These are phyloP conservation scores for Jacaranda mimosifolia DNA, from an alignment of 257 asterid genomes.

Conservation along the genomic window DNA sequence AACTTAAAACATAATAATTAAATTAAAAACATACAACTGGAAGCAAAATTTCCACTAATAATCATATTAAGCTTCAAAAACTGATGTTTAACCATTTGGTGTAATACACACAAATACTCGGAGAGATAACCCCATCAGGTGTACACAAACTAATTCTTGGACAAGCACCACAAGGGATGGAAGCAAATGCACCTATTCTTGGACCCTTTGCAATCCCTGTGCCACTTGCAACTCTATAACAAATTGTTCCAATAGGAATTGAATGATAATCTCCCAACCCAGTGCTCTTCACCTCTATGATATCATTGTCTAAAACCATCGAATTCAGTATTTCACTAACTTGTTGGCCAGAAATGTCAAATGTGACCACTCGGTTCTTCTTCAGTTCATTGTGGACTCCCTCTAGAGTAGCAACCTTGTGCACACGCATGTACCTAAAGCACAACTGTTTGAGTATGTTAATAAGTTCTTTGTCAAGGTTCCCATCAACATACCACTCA, in stretches of 20 bases:
- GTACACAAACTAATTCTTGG: constrained; percentile 62
- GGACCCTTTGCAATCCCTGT: constrained; percentile 39
- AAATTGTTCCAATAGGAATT: constrained; percentile 58
- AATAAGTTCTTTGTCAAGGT: constrained; percentile 55
- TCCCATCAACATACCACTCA: constrained; percentile 61
- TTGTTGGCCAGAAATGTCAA: constrained; percentile 48
- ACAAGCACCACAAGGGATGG: constrained; percentile 83
- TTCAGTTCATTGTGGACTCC: constrained; percentile 43
- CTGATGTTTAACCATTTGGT: constrained; percentile 64
- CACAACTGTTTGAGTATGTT: constrained; percentile 37
- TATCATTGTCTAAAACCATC: constrained; percentile 60
- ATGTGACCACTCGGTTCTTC: constrained; percentile 27
- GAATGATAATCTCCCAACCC: constrained; percentile 69
- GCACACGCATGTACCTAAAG: constrained; percentile 30
- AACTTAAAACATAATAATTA: not conserved
- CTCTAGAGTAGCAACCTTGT: constrained; percentile 58
- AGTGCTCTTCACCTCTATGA: constrained; percentile 80
- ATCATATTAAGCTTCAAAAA: constrained; percentile 40
- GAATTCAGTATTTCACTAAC: constrained; percentile 51
- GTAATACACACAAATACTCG: constrained; percentile 65
- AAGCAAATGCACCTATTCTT: constrained; percentile 59
- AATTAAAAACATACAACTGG: not conserved
- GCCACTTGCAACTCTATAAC: constrained; percentile 55
- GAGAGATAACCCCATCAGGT: constrained; percentile 75
- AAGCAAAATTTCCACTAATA: constrained; percentile 2